Evolutionary conservation across 1,284 basidiomycete species (phyloP).

Genomic region (Moesziomyces aphidis): DNA sequence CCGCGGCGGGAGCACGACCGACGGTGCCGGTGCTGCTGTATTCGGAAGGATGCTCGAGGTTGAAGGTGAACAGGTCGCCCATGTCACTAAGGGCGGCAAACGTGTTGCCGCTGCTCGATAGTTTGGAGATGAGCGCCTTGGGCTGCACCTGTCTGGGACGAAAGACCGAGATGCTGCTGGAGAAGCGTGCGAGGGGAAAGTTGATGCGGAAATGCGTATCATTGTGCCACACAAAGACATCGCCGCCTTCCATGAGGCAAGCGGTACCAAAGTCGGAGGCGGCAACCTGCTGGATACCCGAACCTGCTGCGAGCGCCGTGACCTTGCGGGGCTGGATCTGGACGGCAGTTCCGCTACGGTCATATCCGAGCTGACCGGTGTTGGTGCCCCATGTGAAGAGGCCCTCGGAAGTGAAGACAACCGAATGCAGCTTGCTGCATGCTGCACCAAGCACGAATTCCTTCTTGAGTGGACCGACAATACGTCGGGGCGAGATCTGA

Average conservation of each 20-base stretch:
- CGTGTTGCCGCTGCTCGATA: slow-evolving; percentile 81
- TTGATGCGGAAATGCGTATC: slow-evolving; percentile 80
- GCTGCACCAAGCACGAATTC: slow-evolving; percentile 84
- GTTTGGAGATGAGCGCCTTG: slow-evolving; percentile 77
- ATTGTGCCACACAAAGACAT: slow-evolving; percentile 86
- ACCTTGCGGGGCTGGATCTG: slow-evolving; percentile 86
- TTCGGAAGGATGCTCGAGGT: slow-evolving; percentile 67
- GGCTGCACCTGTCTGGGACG: slow-evolving; percentile 60
- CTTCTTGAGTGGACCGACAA: slow-evolving; percentile 82
- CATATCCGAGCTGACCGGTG: slow-evolving; percentile 84
- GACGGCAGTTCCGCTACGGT: slow-evolving; percentile 75
- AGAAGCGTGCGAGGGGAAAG: slow-evolving; percentile 51
- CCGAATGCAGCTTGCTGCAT: slow-evolving; percentile 87
- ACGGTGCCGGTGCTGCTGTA: slow-evolving; percentile 40
- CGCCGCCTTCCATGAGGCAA: slow-evolving; percentile 78
- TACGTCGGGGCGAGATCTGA: slow-evolving; percentile 81
- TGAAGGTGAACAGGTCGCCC: slow-evolving; percentile 92
- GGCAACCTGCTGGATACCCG: slow-evolving; percentile 63
- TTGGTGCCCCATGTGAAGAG: slow-evolving; percentile 97
- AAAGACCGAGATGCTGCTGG: slow-evolving; percentile 74
- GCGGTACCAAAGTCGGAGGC: slow-evolving; percentile 80
- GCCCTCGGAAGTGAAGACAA: slow-evolving; percentile 85
- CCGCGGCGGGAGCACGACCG: slow-evolving; percentile 8
- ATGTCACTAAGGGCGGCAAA: slow-evolving; percentile 87
- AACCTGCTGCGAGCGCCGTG: slow-evolving; percentile 70